Evolutionary conservation across 257 asterid species (phyloP), one percentile per base, ranked within the genome.

Genomic region (Jaltomata sinuosa): DNA sequence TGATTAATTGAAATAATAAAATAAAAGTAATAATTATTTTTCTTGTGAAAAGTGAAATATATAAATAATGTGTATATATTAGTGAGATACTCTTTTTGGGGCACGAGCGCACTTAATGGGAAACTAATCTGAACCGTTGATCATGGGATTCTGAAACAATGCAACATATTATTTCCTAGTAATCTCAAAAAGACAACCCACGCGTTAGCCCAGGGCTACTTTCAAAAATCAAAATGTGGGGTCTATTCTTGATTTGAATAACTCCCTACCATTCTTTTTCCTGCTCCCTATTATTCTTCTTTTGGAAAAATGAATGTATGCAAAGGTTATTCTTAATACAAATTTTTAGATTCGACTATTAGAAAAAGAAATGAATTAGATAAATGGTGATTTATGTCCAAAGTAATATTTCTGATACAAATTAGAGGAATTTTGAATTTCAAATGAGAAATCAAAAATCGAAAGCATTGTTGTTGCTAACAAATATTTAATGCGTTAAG

Each of bases 201-300:
- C 89, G 89, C 85, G 85, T 81, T 81, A 74, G 27, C 84, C 36
- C 64, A 79, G 84, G 87, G 81, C 38, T 77, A 5, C 68, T 49
- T 29, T 64, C 40, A 34, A 65, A 47, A 29, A 84, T 40, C 36
- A 4, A 47, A 19, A 25, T 10, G 3, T 61, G 84, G 53, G 32
- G 6, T 6, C 79, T 55, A n/a, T n/a, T 9, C 69, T 71, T 40
- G 31, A 71, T n/a, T 10, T 71, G 34, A 59, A 31, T 77, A 85
- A 81, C 83, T 71, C 55, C 36, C 80, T 16, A 21, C 80, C 80
- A n/a, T 72, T 38, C 54, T 11, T 72, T 67, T 67, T 71, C 7
- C 10, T 5, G 4, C 61, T 29, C 45, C 34, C 49, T 15, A 22
- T 9, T 4, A 4, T 59, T 82, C 50, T 61, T 19, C 57, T 59